Conservation (phyloP, 164 flowering plant genomes). For the Stephania yunnanensis region DNA sequence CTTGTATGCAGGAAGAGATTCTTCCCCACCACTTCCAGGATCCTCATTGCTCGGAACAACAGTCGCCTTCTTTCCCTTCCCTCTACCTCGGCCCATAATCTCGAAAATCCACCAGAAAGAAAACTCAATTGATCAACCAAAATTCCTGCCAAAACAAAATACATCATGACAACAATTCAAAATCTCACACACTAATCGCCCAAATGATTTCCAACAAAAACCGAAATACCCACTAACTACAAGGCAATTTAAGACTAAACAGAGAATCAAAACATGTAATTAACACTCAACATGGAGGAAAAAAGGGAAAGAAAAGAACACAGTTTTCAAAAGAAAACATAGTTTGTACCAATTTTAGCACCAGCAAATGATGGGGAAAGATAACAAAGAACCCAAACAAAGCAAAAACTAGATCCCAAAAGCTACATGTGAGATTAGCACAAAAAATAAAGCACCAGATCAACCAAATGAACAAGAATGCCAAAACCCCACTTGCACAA, state of each 20-base stretch:
- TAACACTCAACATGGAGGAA: not conserved
- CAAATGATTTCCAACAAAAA: constrained; percentile 3
- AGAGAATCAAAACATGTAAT: not conserved
- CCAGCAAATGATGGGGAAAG: not conserved
- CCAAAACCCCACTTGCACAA: not conserved
- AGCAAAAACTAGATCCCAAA: constrained; percentile 2
- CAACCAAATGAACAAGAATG: not conserved
- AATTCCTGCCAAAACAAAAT: constrained; percentile 24
- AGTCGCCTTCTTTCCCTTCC: constrained; percentile 60
- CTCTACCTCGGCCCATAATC: constrained; percentile 79
- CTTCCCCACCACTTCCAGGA: constrained; percentile 69
- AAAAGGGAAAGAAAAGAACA: not conserved
- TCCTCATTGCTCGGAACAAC: constrained; percentile 46
- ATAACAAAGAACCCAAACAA: not conserved
- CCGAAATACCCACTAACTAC: constrained; percentile 2
- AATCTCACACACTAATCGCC: not conserved
- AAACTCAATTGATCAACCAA: constrained; percentile 13
- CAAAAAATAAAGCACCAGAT: not conserved
- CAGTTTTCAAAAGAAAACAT: too few relatives aligned
- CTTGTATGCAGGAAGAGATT: constrained; percentile 52
- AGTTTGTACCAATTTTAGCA: too few relatives aligned
- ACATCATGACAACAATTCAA: constrained; percentile 1
- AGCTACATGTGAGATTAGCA: not conserved
- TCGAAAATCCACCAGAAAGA: constrained; percentile 8
- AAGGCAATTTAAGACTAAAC: not conserved